Evolutionary conservation across 2,329 filamentous ascomycete species (phyloP).

Genomic region (Phoma herbarum): DNA sequence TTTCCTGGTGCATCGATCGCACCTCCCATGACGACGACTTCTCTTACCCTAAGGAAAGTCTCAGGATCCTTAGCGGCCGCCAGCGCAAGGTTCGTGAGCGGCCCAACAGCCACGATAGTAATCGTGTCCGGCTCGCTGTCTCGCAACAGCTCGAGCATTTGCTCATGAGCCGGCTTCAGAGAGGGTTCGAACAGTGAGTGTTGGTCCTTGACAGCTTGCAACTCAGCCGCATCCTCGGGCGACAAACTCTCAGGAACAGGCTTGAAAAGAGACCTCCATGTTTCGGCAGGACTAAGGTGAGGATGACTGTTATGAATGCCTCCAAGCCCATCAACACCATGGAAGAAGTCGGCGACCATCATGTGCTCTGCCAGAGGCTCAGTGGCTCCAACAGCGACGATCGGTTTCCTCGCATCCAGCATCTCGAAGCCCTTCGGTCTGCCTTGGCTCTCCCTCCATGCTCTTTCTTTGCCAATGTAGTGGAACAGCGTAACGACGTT

Average conservation of each 20-base stretch:
- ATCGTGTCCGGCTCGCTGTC: conserved; percentile 85
- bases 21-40: conserved; percentile 96
- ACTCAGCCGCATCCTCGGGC: conserved; percentile 44
- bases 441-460: conserved; percentile 78
- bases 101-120: conserved; percentile 89
- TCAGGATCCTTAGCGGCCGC: conserved; percentile 89
- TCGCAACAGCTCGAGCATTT: conserved; percentile 85
- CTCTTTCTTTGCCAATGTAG: conserved; percentile 85
- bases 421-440: conserved; percentile 75
- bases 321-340: conserved; percentile 60
- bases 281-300: conserved; percentile 57
- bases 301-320: conserved; percentile 60
- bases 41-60: conserved; percentile 86
- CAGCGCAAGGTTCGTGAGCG: conserved; percentile 90
- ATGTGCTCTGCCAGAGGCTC: conserved; percentile 85
- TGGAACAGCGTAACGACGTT: conserved; percentile 93
- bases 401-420: conserved; percentile 76
- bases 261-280: conserved; percentile 58
- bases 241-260: conserved; percentile 45
- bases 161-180: conserved; percentile 75
- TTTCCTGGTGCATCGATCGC: conserved; percentile 83
- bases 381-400: conserved; percentile 86
- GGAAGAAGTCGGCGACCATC: conserved; percentile 77
- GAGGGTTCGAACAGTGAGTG: conserved; percentile 76
- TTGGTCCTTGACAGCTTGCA: conserved; percentile 49